Percentiles rank a stretch among this genome's conserved stretches.
phyloP scores from a whole-genome alignment of 2,329 filamentous ascomycete species.

The Botryotinia narcissicola region DNA sequence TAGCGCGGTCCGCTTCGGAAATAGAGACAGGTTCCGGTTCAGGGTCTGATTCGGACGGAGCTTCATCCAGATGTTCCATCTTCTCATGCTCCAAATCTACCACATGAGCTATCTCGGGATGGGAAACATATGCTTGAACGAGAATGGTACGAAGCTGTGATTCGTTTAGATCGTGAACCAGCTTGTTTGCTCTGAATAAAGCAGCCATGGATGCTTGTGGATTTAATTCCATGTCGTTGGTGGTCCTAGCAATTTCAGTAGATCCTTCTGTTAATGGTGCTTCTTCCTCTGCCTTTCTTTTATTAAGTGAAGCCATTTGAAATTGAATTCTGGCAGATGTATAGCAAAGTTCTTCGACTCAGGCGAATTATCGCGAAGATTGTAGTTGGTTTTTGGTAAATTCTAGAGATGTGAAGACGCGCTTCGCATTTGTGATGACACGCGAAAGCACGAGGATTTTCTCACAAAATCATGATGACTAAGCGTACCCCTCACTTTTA shows the following conservation, averaged over 20 bases:
- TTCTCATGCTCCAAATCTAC: slow-evolving; percentile 17
- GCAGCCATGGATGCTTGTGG: slow-evolving; percentile 4
- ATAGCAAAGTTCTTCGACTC: background rate
- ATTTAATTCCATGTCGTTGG: background rate
- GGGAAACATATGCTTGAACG: slow-evolving; percentile 16
- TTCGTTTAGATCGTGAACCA: slow-evolving; percentile 17
- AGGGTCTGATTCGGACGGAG: background rate
- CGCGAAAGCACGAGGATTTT: slow-evolving; percentile 7
- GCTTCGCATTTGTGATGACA: background rate
- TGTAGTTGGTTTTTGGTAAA: background rate
- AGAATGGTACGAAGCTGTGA: slow-evolving; percentile 18
- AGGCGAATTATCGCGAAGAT: background rate
- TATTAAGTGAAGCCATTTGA: background rate
- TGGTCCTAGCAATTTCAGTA: background rate
- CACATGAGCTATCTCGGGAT: slow-evolving; percentile 8
- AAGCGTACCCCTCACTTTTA: background rate
- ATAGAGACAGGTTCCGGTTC: background rate
- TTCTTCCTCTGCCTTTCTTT: slow-evolving; percentile 10
- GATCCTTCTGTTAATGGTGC: background rate
- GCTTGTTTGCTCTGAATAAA: slow-evolving; percentile 17
- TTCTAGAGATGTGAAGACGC: background rate
- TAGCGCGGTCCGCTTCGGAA: background rate
- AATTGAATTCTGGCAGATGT: background rate
- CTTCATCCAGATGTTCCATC: background rate
- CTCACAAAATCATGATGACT: background rate